A percentile compares a stretch with the other conserved stretches of the same genome.
phyloP scores from a whole-genome alignment of 495 filamentous ascomycete genomes.

The Mytilinidion resinicola region DNA sequence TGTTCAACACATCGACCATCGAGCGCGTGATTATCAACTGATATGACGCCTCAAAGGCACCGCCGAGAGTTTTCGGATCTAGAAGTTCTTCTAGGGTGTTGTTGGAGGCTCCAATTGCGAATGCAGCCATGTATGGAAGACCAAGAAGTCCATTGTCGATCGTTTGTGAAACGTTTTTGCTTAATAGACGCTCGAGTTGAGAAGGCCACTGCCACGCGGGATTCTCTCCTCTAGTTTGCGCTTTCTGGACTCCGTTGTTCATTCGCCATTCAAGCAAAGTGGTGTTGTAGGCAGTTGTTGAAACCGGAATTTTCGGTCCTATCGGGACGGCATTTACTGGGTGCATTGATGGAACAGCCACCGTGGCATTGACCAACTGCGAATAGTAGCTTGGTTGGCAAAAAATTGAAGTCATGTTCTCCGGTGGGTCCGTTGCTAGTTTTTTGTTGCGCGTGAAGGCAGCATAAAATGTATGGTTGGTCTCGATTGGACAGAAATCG shows the following conservation, averaged over 20 bases:
- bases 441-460: constrained; percentile 11
- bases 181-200: constrained; percentile 9
- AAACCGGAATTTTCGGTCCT: constrained; percentile 21
- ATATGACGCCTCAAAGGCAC: constrained; percentile 33
- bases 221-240: constrained; percentile 1
- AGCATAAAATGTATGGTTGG: constrained; percentile 33
- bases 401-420: constrained; percentile 31
- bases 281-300: constrained; percentile 16
- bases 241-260: background rate
- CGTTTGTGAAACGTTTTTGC: constrained; percentile 1
- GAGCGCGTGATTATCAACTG: constrained; percentile 37
- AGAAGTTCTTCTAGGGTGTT: constrained; percentile 25
- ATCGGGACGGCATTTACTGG: constrained; percentile 9
- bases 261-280: background rate
- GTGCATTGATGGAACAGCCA: constrained; percentile 15
- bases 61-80: constrained; percentile 25
- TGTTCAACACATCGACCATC: constrained; percentile 26
- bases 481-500: constrained; percentile 21
- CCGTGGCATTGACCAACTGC: constrained; percentile 31
- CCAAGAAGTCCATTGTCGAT: background rate
- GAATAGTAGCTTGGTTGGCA: constrained; percentile 39
- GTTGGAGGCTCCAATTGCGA: constrained; percentile 27
- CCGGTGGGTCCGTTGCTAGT: background rate
- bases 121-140: constrained; percentile 30
- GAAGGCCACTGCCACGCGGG: constrained; percentile 1